Base-by-base conservation (phyloP, 768 basidiomycete genomes). In the Panellus pusillus region DNA sequence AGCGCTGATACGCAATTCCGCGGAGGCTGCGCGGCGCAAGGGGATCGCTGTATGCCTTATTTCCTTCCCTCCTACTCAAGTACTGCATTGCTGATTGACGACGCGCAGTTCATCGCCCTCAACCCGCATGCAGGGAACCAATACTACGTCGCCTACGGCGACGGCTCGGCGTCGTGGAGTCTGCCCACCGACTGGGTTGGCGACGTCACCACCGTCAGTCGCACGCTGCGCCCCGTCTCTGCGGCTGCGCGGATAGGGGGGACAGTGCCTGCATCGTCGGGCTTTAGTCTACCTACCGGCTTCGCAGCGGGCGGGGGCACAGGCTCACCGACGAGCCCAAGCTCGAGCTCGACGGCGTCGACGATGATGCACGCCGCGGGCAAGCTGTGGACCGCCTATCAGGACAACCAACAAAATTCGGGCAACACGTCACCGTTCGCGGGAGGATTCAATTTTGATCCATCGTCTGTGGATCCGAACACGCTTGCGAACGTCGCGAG, bases 111-210 rank as follows among this genome's bases (percentile, higher is more conserved):
- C 35, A 41, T 60, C 7, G 50, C 59, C 11, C 48, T 60, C 8
- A 60, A 28, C 44, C 59, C 59, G 6, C 51, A 60, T 40, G 50
- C 59, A 12, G 54, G 51, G 11, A 44, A 44, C 14, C 59, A 56
- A 31, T 60, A 56, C n/a, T 60, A 56, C 41, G 44, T 60, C 1
- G 55, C 55, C 2, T 60, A 52, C 14, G 59, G 59, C n/a, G 59
- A 60, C 18, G 59, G 44, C 0, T 45, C 46, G 7, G 54, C 59
- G 14, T 50, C 47, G 8, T 60, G 59, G 59, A 60, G 56, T 19
- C 38, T 60, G 19, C 59, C 59, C 1, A 60, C 46, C 17, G 47
- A 55, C 15, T 60, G 53, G 52, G 50, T 12, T 13, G 39, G 14
- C 14, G 59, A 60, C 27, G 59, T 60, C 15, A 54, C 52, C 9